These are phyloP conservation scores for Keithomyces neogunnii DNA, from an alignment of 2,329 filamentous ascomycete species.

Conservation along the genomic window DNA sequence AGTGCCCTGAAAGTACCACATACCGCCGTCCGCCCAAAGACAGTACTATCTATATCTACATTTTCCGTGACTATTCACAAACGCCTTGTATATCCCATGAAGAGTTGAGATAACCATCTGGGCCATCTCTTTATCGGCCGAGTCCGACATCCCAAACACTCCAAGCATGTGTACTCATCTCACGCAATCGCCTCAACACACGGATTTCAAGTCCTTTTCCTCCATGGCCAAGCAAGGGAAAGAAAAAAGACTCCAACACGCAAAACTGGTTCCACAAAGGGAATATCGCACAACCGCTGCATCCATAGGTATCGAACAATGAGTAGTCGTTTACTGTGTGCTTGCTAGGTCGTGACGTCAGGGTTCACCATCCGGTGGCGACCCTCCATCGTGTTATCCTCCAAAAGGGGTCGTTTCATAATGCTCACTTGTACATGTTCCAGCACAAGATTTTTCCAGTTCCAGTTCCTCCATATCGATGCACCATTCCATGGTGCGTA, in stretches of 20 bases:
- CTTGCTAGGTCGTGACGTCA: background rate
- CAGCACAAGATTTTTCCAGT: slow-evolving; percentile 11
- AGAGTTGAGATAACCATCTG: slow-evolving; percentile 8
- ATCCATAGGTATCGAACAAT: background rate
- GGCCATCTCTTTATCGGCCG: background rate
- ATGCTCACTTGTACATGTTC: slow-evolving; percentile 15
- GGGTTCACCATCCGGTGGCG: background rate
- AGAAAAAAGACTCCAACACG: background rate
- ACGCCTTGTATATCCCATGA: slow-evolving; percentile 7
- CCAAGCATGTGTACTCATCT: background rate
- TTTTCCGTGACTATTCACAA: slow-evolving; percentile 7
- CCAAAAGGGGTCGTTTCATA: background rate
- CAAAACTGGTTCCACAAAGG: background rate
- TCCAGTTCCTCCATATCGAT: slow-evolving; percentile 11
- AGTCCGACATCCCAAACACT: background rate
- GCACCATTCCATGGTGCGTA: slow-evolving; percentile 6
- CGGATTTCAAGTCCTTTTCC: background rate
- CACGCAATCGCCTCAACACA: background rate
- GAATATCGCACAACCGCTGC: background rate
- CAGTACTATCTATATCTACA: slow-evolving; percentile 14
- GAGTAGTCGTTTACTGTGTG: background rate
- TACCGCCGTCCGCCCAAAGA: slow-evolving; percentile 1
- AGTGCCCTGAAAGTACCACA: slow-evolving; percentile 9
- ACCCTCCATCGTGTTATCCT: background rate
- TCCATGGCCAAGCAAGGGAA: background rate